Percentiles rank a stretch among this genome's conserved stretches.
phyloP scores from a whole-genome alignment of 805 yeast genomes.

The Wickerhamiella spandovensis region DNA sequence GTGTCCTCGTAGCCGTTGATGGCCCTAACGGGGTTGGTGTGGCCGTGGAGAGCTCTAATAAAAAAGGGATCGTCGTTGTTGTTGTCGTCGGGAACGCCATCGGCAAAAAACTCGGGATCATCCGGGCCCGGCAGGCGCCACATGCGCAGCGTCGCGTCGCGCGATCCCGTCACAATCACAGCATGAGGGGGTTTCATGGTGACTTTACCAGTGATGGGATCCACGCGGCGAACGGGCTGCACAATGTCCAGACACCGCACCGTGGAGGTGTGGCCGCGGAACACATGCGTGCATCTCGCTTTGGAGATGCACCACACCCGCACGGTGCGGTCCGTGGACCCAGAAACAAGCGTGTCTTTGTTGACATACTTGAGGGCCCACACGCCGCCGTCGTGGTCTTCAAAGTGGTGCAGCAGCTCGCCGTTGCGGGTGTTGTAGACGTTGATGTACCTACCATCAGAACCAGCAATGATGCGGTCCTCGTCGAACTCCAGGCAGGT shows the following conservation, averaged over 20 bases:
- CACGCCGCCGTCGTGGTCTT: conserved; percentile 95
- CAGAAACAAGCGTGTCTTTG: conserved; percentile 64
- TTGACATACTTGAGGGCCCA: conserved; percentile 92
- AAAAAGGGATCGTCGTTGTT: conserved; percentile 43
- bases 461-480: conserved; percentile 81
- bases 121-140: conserved; percentile 57
- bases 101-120: conserved; percentile 22
- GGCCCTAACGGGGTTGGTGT: conserved; percentile 70
- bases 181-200: conserved; percentile 49
- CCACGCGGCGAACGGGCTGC: conserved; percentile 41
- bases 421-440: conserved; percentile 73
- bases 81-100: conserved; percentile 24
- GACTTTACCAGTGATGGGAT: conserved; percentile 43
- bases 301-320: conserved; percentile 83
- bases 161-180: conserved; percentile 71
- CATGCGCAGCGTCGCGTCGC: conserved; percentile 71
- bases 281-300: conserved; percentile 81
- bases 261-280: conserved; percentile 84
- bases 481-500: conserved; percentile 91
- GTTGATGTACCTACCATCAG: conserved; percentile 67
- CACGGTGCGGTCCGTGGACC: conserved; percentile 88
- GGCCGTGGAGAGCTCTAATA: conserved; percentile 58
- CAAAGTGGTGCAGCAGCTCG: conserved; percentile 41
- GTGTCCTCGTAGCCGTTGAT: conserved; percentile 76
- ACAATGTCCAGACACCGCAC: conserved; percentile 82